Evolutionary conservation across 2,329 filamentous ascomycete species (phyloP).

Genomic region (Cladorrhinum sp.): DNA sequence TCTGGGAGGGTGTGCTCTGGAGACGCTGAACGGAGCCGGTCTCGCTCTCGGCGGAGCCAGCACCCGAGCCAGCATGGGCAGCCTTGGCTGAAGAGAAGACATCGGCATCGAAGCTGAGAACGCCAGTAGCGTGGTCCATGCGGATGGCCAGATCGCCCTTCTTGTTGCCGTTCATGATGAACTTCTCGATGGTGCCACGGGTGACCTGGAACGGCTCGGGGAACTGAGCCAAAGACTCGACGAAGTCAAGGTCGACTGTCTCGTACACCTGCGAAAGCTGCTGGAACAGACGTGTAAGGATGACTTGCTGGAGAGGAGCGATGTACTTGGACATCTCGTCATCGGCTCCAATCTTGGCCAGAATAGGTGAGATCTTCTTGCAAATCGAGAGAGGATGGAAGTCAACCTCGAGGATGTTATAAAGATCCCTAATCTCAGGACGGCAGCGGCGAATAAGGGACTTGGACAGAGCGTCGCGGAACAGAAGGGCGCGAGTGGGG

Average conservation of each 20-base stretch:
- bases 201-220: conserved; percentile 94
- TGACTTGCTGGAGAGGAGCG: conserved; percentile 92
- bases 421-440: conserved; percentile 93
- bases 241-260: conserved; percentile 90
- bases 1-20: conserved; percentile 96
- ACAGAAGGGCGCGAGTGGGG: conserved; percentile 83
- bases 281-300: conserved; percentile 96
- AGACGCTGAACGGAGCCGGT: conserved; percentile 84
- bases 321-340: conserved; percentile 98
- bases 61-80: conserved; percentile 75
- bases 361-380: conserved; percentile 96
- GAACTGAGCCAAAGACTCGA: conserved; percentile 90
- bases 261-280: conserved; percentile 99
- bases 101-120: conserved; percentile 95
- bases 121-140: conserved; percentile 90
- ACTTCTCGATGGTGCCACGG: conserved; percentile 92
- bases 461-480: conserved; percentile 95
- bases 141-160: conserved; percentile 97
- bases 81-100: conserved; percentile 97
- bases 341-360: conserved; percentile 88
- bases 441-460: conserved; percentile 87
- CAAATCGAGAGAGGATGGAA: conserved; percentile 99
- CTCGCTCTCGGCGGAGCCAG: conserved; percentile 85
- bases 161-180: conserved; percentile 99
- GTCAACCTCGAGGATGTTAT: conserved; percentile 98